Evolutionary conservation across 2,329 filamentous ascomycete species (phyloP).

Genomic region (Colletotrichum melonis): DNA sequence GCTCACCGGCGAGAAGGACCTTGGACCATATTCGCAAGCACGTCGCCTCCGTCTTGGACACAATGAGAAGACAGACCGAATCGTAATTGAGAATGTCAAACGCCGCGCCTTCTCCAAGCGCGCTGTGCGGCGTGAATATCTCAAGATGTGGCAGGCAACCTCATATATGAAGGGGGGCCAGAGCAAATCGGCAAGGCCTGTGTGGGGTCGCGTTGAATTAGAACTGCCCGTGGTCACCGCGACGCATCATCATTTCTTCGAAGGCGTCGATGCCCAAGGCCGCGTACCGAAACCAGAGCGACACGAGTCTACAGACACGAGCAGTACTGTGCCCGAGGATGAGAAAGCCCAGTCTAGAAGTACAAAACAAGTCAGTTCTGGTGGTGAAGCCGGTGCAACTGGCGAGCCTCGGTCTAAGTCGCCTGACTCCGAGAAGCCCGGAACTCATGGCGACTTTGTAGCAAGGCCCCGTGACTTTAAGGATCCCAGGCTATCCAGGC

Average conservation of each 20-base stretch:
- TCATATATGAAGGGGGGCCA: conserved; percentile 50
- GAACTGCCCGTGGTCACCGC: conserved; percentile 44
- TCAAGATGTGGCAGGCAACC: conserved; percentile 56
- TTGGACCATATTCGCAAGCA: conserved; percentile 49
- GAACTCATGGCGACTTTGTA: too few relatives aligned
- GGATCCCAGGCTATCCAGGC: too few relatives aligned
- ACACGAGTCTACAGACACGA: neutral
- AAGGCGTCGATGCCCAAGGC: conserved; percentile 52
- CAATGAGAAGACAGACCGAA: neutral
- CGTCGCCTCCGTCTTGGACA: conserved; percentile 31
- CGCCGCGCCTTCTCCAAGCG: conserved; percentile 42
- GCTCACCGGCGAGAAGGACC: conserved; percentile 49
- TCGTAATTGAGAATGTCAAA: neutral
- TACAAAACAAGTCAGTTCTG: neutral
- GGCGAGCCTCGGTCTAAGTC: neutral
- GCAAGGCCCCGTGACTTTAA: neutral
- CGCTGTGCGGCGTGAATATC: conserved; percentile 61
- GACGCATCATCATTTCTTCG: conserved; percentile 58
- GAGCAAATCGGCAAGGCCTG: conserved; percentile 47
- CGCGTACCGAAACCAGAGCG: neutral
- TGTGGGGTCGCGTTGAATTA: conserved; percentile 56
- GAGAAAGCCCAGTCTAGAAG: neutral
- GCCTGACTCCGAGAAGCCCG: neutral
- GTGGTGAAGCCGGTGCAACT: neutral
- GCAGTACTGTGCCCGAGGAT: neutral